Percentiles rank a stretch among this genome's conserved stretches.
Conservation (phyloP, 2,329 filamentous ascomycete genomes). For the Cadophora gregata region DNA sequence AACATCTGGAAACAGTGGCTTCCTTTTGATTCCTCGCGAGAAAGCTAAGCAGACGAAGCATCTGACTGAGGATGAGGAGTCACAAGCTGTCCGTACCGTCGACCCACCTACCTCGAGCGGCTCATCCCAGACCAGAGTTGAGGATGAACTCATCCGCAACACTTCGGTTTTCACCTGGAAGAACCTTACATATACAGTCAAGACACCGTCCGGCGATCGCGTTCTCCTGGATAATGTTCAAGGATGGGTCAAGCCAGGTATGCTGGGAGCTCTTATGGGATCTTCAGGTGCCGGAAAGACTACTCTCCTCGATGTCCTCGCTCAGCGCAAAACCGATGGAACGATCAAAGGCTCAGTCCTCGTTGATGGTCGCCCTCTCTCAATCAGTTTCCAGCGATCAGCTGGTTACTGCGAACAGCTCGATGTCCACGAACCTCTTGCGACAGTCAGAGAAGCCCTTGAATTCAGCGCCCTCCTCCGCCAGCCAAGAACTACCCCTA, state of each 20-base stretch:
- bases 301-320: conserved; percentile 62
- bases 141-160: conserved; percentile 60
- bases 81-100: conserved; percentile 33
- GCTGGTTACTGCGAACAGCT: conserved; percentile 87
- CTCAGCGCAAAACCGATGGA: conserved; percentile 77
- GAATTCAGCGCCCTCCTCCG: conserved; percentile 88
- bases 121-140: conserved; percentile 44
- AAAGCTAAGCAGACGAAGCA: conserved; percentile 49
- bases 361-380: conserved; percentile 68
- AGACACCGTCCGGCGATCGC: conserved; percentile 65
- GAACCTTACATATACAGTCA: conserved; percentile 71
- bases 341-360: conserved; percentile 85
- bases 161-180: conserved; percentile 78
- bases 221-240: conserved; percentile 79
- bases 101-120: not conserved
- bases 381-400: conserved; percentile 79
- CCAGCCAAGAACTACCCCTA: conserved; percentile 75
- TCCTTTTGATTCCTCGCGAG: conserved; percentile 67
- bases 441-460: conserved; percentile 85
- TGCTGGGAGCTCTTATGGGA: conserved; percentile 68
- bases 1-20: conserved; percentile 56
- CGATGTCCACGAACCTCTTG: conserved; percentile 82
- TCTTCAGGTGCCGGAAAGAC: conserved; percentile 65
- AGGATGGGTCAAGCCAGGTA: conserved; percentile 79
- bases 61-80: conserved; percentile 56